Base-by-base conservation (phyloP, 306 rosid genomes). In the Lathyrus sativus region DNA sequence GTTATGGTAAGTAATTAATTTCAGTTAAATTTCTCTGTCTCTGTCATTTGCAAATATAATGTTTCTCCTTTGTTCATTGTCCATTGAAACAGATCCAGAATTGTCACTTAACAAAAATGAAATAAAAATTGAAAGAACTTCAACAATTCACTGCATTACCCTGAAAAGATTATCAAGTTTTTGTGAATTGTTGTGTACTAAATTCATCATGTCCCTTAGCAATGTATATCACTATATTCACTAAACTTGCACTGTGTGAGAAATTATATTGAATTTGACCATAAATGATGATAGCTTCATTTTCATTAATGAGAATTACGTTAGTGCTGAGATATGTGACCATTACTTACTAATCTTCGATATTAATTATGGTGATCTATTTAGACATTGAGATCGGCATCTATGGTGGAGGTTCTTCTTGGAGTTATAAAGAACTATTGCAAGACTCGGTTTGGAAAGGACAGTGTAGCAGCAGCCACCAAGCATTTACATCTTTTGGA, bases 331-430 rank as follows among this genome's bases (percentile, higher is more conserved):
- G 15, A 66, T 22, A 50, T 38, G 50, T 14, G n/a, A 44, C 44
- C 9, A 39, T 43, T 58, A 29, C 43, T 68, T 76, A 58, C 75
- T 72, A 59, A 53, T 67, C 39, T 62, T 76, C 64, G 70, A 46
- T 81, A 62, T 53, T 65, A 56, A 65, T 69, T 71, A 39, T 73
- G 51, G 62, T 66, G 71, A 46, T 62, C 11, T 31, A 22, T 22
- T 51, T 76, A 93, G 98, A 93, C 85, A 80, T 84, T 89, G 68
- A 84, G 79, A 80, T 82, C 84, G 41, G 85, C 97, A 41, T 93
- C 98, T 78, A 93, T 86, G 65, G 74, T 90, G 86, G 97, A 93
- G 87, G 79, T 86, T 59, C 84, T 90, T 86, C 96, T 90, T 74
- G 97, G 97, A 35, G 91, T 88, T 73, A 82, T 90, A 71, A 88